Percentiles rank a stretch among this genome's conserved stretches.
These are phyloP conservation scores for Wickerhamiella nectarea DNA, from an alignment of 805 yeast genomes.

Conservation along the genomic window DNA sequence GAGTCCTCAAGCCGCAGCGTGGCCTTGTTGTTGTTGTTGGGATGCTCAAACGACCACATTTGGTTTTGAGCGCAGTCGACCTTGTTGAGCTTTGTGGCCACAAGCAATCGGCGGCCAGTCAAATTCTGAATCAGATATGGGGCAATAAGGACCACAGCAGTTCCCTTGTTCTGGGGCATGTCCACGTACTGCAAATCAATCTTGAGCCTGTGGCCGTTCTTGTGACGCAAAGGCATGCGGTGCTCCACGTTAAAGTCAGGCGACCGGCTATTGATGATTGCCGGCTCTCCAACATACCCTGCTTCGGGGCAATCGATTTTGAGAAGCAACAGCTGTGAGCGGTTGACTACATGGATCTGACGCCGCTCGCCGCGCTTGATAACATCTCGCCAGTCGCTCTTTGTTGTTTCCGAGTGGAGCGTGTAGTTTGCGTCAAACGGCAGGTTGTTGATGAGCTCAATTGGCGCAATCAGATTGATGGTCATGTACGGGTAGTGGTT, in stretches of 20 bases:
- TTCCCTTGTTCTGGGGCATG: slow-evolving; percentile 17
- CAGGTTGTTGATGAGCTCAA: slow-evolving; percentile 68
- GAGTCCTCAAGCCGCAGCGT: slow-evolving; percentile 53
- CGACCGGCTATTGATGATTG: slow-evolving; percentile 39
- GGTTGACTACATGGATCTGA: slow-evolving; percentile 66
- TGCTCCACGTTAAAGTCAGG: slow-evolving; percentile 46
- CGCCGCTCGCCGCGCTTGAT: slow-evolving; percentile 53
- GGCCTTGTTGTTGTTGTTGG: slow-evolving; percentile 53
- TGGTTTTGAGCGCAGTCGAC: slow-evolving; percentile 28
- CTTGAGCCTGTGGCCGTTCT: slow-evolving; percentile 55
- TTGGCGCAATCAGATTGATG: slow-evolving; percentile 66
- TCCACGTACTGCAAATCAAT: slow-evolving; percentile 49
- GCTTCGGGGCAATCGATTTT: slow-evolving; percentile 41
- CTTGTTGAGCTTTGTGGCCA: slow-evolving; percentile 42
- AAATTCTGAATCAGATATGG: slow-evolving; percentile 77
- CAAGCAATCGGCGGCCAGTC: slow-evolving; percentile 51
- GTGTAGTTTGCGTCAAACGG: slow-evolving; percentile 71
- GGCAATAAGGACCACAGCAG: slow-evolving; percentile 40
- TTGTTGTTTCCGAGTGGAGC: slow-evolving; percentile 60
- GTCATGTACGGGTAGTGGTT: slow-evolving; percentile 74
- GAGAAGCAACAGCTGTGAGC: slow-evolving; percentile 55
- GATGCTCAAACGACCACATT: slow-evolving; percentile 71
- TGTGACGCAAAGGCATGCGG: slow-evolving; percentile 34
- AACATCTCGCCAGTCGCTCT: slow-evolving; percentile 49
- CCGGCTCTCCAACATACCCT: slow-evolving; percentile 59